phyloP scores from a whole-genome alignment of 495 filamentous ascomycete genomes.

The Polyplosphaeria fusca region DNA sequence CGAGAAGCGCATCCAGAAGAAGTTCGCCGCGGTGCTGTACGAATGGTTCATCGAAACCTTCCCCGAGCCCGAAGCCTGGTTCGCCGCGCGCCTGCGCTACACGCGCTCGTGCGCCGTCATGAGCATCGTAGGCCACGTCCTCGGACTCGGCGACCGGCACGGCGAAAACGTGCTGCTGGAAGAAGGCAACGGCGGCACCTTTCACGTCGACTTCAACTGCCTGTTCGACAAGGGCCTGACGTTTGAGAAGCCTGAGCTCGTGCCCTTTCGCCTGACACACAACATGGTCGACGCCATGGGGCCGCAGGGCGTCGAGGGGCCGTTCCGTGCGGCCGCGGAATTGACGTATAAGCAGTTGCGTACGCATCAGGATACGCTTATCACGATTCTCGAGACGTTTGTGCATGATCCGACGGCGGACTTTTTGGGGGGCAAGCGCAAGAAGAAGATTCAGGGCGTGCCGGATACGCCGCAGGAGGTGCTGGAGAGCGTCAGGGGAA shows the following conservation, averaged over 20 bases:
- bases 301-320: conserved; percentile 86
- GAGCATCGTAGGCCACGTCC: conserved; percentile 93
- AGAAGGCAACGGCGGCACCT: conserved; percentile 86
- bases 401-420: conserved; percentile 95
- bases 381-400: conserved; percentile 96
- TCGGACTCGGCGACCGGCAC: conserved; percentile 92
- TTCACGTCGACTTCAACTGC: conserved; percentile 99
- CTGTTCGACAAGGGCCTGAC: conserved; percentile 98
- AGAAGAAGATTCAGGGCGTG: conserved; percentile 58
- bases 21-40: conserved; percentile 76
- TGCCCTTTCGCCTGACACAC: conserved; percentile 97
- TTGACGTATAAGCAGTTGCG: conserved; percentile 78
- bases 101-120: conserved; percentile 93
- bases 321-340: conserved; percentile 87
- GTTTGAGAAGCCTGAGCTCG: conserved; percentile 89
- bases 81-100: conserved; percentile 83
- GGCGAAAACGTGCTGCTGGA: conserved; percentile 96
- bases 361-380: conserved; percentile 89
- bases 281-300: conserved; percentile 98
- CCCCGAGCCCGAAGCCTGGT: conserved; percentile 88
- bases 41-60: conserved; percentile 96
- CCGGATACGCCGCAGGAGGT: conserved; percentile 86
- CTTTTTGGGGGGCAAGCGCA: conserved; percentile 75
- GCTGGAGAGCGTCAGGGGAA: conserved; percentile 80
- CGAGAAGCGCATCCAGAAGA: conserved; percentile 49